Conservation (phyloP, 2,329 filamentous ascomycete genomes). For the Pezicula rhizophila region DNA sequence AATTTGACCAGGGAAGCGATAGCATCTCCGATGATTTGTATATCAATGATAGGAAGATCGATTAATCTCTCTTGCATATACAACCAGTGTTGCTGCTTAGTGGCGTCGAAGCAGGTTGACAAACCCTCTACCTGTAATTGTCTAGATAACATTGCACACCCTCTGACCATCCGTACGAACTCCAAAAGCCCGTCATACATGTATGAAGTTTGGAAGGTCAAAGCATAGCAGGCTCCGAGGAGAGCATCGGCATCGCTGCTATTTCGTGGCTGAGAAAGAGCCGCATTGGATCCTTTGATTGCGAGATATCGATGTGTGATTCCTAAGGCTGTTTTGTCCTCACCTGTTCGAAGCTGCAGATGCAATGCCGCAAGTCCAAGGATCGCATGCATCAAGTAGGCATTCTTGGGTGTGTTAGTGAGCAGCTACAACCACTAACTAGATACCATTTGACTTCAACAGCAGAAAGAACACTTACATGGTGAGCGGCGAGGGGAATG, state of each 20-base stretch:
- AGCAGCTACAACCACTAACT: neutral
- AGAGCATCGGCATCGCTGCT: conserved; percentile 53
- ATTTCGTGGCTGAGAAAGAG: conserved; percentile 36
- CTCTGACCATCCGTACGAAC: conserved; percentile 55
- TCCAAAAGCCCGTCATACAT: conserved; percentile 54
- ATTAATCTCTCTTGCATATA: conserved; percentile 40
- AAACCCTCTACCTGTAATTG: conserved; percentile 46
- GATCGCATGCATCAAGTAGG: conserved; percentile 66
- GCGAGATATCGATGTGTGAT: conserved; percentile 61
- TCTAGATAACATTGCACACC: conserved; percentile 47
- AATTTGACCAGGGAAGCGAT: conserved; percentile 36
- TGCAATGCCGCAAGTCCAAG: conserved; percentile 63
- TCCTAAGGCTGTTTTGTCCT: conserved; percentile 34
- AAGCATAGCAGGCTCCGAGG: conserved; percentile 51
- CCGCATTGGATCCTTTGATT: conserved; percentile 54
- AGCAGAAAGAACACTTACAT: conserved; percentile 35
- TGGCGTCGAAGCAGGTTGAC: conserved; percentile 44
- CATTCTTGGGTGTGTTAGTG: conserved; percentile 37
- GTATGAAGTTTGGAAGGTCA: conserved; percentile 52
- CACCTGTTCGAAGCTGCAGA: conserved; percentile 43
- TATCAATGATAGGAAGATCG: conserved; percentile 38
- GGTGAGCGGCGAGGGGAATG: conserved; percentile 61
- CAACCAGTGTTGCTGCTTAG: conserved; percentile 34
- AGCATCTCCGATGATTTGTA: conserved; percentile 41
- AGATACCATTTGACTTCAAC: neutral